Evolutionary conservation across 2,329 filamentous ascomycete species (phyloP).

Genomic region (Penicillium sp.): DNA sequence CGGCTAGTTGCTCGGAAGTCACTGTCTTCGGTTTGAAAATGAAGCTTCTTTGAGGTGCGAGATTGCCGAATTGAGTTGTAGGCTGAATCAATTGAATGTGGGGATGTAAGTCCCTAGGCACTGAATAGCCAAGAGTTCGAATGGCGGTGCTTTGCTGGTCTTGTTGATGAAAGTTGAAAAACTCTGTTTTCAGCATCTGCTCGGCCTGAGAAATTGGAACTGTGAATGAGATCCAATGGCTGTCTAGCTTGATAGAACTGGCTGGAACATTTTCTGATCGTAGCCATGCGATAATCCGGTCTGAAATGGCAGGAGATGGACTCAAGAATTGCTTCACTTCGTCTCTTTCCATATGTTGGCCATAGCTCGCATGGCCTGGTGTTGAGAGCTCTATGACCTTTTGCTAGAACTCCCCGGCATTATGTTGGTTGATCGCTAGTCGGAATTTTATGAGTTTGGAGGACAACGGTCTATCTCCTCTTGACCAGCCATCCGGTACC

Average conservation of each 20-base stretch:
- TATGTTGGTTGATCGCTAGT: constrained; percentile 52
- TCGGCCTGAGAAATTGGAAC: constrained; percentile 48
- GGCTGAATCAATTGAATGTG: constrained; percentile 65
- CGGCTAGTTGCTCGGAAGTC: constrained; percentile 23
- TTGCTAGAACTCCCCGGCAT: constrained; percentile 55
- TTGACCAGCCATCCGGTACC: constrained; percentile 38
- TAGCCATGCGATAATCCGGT: constrained; percentile 58
- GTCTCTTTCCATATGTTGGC: constrained; percentile 61
- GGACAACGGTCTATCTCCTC: constrained; percentile 28
- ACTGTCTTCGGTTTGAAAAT: constrained; percentile 18
- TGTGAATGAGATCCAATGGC: constrained; percentile 63
- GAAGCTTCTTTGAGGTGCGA: constrained; percentile 45
- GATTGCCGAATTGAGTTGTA: constrained; percentile 61
- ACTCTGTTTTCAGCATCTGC: constrained; percentile 57
- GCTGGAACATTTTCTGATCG: constrained; percentile 49
- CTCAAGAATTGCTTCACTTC: constrained; percentile 57
- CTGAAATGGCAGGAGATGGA: constrained; percentile 50
- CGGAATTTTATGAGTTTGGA: constrained; percentile 50
- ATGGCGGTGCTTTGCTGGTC: constrained; percentile 48
- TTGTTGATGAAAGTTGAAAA: constrained; percentile 56
- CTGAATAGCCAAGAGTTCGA: constrained; percentile 60
- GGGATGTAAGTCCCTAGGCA: constrained; percentile 56
- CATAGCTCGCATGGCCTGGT: constrained; percentile 59
- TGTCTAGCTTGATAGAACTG: constrained; percentile 50
- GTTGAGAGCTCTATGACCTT: constrained; percentile 62